Base-by-base conservation (phyloP, 164 flowering plant genomes). In the Stephania japonica region DNA sequence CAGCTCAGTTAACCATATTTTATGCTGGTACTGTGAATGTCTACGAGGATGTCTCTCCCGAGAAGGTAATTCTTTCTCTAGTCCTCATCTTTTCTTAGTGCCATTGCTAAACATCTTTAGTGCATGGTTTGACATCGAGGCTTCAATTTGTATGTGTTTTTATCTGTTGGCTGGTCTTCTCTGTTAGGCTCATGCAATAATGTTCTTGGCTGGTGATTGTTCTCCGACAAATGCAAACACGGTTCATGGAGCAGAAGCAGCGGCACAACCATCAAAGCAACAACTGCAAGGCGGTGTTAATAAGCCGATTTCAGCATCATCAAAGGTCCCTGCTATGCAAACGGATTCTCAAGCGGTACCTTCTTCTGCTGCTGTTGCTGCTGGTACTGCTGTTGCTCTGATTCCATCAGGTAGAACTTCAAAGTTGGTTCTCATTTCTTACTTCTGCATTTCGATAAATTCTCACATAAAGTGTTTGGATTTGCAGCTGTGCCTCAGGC, bases 21-120 rank as follows among this genome's bases (percentile, higher is more conserved):
- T 92, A 89, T 81, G 89, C 75, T 1, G 97, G 97, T n/a, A 53
- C 83, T 1, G 97, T 92, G 76, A 83, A 83, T 73, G 93, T 89
- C 64, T 92, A 72, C 73, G 86, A 91, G 43, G 86, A 85, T 74
- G 80, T 92, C 72, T 69, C 94, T 21, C 89, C 90, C n/a, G 97
- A 92, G 78, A 90, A 89, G 97, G 96, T 92, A 69, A 21, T 56
- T 5, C 16, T 56, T 56, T 70, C 66, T 42, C 62, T 32, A 62
- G 38, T 63, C 75, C 49, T 43, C 67, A 67, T 7, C 53, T 74
- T 27, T 74, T 27, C 42, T 25, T 14, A 13, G n/a, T 32, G 13
- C 1, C 6, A 16, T 16, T 6, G 10, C 9, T 5, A 4, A 23
- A 25, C 66, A 63, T 25, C 12, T 63, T 7, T 63, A 11, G 18